Percentiles rank a stretch among this genome's conserved stretches.
Evolutionary conservation across 495 filamentous ascomycete species (phyloP).

Genomic region (Aspergillus taichungensis): DNA sequence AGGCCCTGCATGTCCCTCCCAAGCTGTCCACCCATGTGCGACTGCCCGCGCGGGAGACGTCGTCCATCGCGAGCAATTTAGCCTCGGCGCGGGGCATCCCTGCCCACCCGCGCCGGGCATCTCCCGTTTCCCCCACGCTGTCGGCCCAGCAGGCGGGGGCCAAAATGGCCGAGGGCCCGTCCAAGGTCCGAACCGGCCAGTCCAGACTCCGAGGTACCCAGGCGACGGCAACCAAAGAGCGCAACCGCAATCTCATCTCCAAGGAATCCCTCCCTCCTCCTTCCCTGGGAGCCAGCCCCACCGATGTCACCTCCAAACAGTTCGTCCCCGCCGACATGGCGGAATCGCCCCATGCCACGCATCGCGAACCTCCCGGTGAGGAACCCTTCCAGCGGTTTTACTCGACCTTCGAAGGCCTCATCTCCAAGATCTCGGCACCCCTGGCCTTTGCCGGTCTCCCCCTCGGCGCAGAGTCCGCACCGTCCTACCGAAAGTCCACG

Average conservation of each 20-base stretch:
- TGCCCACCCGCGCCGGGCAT: conserved; percentile 51
- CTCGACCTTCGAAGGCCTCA: conserved; percentile 72
- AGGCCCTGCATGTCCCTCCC: conserved; percentile 27
- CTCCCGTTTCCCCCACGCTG: conserved; percentile 56
- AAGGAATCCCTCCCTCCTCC: conserved; percentile 33
- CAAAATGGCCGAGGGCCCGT: conserved; percentile 52
- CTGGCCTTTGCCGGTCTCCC: conserved; percentile 90
- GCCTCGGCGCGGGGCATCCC: conserved; percentile 85
- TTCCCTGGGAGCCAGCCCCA: conserved; percentile 15
- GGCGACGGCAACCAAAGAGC: conserved; percentile 15
- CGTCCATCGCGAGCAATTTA: conserved; percentile 86
- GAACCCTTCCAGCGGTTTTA: conserved; percentile 87
- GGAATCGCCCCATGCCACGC: conserved; percentile 8
- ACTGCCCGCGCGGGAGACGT: conserved; percentile 55
- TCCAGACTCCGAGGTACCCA: conserved; percentile 21
- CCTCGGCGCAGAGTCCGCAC: conserved; percentile 46
- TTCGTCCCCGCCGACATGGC: conserved; percentile 18
- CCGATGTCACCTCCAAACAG: conserved; percentile 30
- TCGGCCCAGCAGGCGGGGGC: conserved; percentile 69
- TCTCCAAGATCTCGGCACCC: conserved; percentile 77
- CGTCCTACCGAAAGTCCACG: conserved; percentile 30
- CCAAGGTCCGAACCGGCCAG: conserved; percentile 36
- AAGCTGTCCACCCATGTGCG: conserved; percentile 35
- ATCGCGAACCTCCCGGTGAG: conserved; percentile 37
- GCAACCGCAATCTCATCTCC: conserved; percentile 14